Evolutionary conservation across 441 rosid species (phyloP).

Genomic region (Manihot esculenta): DNA sequence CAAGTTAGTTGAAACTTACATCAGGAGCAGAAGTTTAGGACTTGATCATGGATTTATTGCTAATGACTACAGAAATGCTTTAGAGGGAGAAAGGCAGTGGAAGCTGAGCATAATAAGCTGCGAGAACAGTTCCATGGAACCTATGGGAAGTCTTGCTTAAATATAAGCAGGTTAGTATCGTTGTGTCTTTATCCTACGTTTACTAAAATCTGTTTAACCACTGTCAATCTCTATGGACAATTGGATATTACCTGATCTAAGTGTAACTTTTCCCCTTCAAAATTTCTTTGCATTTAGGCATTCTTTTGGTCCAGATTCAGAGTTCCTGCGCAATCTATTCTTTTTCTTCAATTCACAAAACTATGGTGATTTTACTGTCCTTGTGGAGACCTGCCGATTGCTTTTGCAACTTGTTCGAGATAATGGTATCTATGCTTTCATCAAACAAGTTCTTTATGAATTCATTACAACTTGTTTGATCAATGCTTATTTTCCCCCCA

Average conservation of each 20-base stretch:
- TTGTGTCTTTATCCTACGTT: constrained; percentile 6
- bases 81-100: constrained; percentile 81
- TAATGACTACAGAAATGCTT: constrained; percentile 80
- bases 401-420: constrained; percentile 54
- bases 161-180: constrained; percentile 62
- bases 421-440: constrained; percentile 45
- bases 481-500: neutral
- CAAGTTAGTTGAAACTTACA: neutral
- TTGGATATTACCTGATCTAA: constrained; percentile 2
- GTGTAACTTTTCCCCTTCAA: constrained; percentile 7
- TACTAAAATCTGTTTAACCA: neutral
- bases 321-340: constrained; percentile 68
- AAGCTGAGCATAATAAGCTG: constrained; percentile 57
- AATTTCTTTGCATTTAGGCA: constrained; percentile 49
- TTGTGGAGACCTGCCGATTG: constrained; percentile 67
- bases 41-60: constrained; percentile 24
- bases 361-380: constrained; percentile 53
- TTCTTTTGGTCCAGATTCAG: constrained; percentile 87
- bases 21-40: neutral
- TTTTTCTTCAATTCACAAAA: constrained; percentile 73
- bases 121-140: constrained; percentile 62
- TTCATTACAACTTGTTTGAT: constrained; percentile 8
- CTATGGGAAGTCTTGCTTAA: constrained; percentile 64
- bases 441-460: neutral
- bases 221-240: neutral